phyloP scores from a whole-genome alignment of 2,329 filamentous ascomycete genomes.

The Penicillium hesseltinei region DNA sequence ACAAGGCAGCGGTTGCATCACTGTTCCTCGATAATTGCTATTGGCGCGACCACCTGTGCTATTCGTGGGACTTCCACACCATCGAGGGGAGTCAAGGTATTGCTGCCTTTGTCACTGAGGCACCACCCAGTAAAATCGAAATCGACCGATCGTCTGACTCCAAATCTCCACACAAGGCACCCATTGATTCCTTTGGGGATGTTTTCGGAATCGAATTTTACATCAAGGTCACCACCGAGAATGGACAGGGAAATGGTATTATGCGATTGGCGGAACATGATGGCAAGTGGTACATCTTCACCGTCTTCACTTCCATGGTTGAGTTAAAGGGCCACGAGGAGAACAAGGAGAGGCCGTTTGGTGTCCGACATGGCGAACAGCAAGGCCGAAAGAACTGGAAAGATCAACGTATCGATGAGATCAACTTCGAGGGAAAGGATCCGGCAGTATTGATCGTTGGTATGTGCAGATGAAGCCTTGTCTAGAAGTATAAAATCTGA shows the following conservation, averaged over 20 bases:
- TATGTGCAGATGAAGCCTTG: conserved; percentile 35
- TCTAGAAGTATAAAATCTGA: background rate
- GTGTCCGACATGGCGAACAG: conserved; percentile 56
- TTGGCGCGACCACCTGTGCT: conserved; percentile 59
- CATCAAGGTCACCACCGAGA: conserved; percentile 52
- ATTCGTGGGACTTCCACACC: conserved; percentile 58
- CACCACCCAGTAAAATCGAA: conserved; percentile 45
- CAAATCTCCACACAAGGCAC: conserved; percentile 45
- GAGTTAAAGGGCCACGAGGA: conserved; percentile 58
- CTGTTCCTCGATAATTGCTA: conserved; percentile 54
- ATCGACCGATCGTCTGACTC: conserved; percentile 49
- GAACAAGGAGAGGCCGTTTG: conserved; percentile 51
- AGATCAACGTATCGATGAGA: conserved; percentile 51
- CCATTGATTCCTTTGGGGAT: conserved; percentile 52
- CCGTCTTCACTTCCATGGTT: conserved; percentile 60
- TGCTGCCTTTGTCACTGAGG: conserved; percentile 32
- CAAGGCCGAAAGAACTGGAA: conserved; percentile 59
- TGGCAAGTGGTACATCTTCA: conserved; percentile 60
- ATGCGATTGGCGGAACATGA: conserved; percentile 49
- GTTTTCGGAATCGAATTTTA: conserved; percentile 58
- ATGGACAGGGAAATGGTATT: conserved; percentile 58
- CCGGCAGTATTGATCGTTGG: conserved; percentile 63
- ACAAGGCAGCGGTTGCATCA: conserved; percentile 35
- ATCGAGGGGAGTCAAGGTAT: conserved; percentile 49
- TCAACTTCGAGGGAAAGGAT: conserved; percentile 52